Evolutionary conservation across 768 basidiomycete genomes (phyloP).

Genomic region (Macrolepiota fuliginosa): DNA sequence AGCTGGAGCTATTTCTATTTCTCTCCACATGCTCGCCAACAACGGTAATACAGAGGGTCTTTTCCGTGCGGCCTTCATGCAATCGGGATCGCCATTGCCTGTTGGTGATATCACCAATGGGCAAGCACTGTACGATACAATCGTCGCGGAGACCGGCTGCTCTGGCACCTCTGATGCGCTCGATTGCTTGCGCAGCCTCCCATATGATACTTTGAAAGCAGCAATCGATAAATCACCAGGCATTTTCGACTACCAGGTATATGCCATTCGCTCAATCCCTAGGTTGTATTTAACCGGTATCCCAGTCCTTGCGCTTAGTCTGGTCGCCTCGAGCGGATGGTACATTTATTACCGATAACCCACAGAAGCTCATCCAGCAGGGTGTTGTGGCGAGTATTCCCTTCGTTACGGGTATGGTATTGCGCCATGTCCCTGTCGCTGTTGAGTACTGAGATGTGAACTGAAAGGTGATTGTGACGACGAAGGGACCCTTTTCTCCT

Average conservation of each 20-base stretch:
- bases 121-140: constrained; percentile 38
- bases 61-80: constrained; percentile 51
- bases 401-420: constrained; percentile 29
- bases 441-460: not conserved
- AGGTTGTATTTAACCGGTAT: not conserved
- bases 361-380: constrained; percentile 38
- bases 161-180: constrained; percentile 37
- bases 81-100: constrained; percentile 47
- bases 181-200: constrained; percentile 39
- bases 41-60: constrained; percentile 42
- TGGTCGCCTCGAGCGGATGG: constrained; percentile 55
- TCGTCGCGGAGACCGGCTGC: constrained; percentile 42
- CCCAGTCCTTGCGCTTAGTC: constrained; percentile 37
- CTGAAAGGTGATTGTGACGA: constrained; percentile 48
- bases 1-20: constrained; percentile 54
- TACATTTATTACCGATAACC: constrained; percentile 40
- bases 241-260: constrained; percentile 42
- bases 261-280: not conserved
- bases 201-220: constrained; percentile 35
- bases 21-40: constrained; percentile 48
- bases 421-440: not conserved
- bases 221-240: constrained; percentile 42
- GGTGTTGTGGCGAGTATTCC: constrained; percentile 47
- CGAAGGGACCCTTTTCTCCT: constrained; percentile 49
- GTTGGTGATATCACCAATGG: constrained; percentile 38